These are phyloP conservation scores for Pseudopediastrum boryanum DNA, from an alignment of 139 green algal species.

Conservation along the genomic window DNA sequence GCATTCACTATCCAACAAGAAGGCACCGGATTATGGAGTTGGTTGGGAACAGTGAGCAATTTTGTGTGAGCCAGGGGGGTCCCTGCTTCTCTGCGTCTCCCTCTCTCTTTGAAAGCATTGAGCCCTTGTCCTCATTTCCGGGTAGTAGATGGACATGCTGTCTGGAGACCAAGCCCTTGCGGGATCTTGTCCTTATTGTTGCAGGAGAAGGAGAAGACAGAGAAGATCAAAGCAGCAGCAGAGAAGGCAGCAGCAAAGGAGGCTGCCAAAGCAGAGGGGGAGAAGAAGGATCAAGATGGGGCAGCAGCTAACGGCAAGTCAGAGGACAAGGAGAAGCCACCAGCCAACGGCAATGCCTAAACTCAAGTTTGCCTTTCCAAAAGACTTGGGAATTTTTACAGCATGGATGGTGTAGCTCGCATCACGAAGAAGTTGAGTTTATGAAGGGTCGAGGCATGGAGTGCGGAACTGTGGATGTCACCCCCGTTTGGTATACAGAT, in stretches of 20 bases:
- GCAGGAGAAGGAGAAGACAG: conserved; percentile 32
- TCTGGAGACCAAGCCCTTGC: neutral
- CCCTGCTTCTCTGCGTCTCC: no score
- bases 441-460: no score
- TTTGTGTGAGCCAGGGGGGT: conserved; percentile 5
- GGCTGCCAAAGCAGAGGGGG: conserved; percentile 13
- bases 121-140: neutral
- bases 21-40: neutral
- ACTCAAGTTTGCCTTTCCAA: no score
- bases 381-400: no score
- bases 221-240: conserved; percentile 32
- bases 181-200: neutral
- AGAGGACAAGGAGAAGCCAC: conserved; percentile 19
- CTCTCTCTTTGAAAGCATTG: conserved; percentile 19
- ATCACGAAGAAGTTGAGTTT: no score
- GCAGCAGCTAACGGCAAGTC: neutral
- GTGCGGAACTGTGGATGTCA: no score
- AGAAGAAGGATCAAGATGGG: conserved; percentile 3
- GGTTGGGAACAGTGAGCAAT: neutral
- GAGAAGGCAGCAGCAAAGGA: conserved; percentile 34
- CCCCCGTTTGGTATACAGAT: no score
- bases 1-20: neutral
- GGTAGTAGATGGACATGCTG: neutral
- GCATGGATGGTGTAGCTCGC: no score
- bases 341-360: conserved; percentile 26